phyloP scores from a whole-genome alignment of 331 rosid genomes.

The Saraca asoca region DNA sequence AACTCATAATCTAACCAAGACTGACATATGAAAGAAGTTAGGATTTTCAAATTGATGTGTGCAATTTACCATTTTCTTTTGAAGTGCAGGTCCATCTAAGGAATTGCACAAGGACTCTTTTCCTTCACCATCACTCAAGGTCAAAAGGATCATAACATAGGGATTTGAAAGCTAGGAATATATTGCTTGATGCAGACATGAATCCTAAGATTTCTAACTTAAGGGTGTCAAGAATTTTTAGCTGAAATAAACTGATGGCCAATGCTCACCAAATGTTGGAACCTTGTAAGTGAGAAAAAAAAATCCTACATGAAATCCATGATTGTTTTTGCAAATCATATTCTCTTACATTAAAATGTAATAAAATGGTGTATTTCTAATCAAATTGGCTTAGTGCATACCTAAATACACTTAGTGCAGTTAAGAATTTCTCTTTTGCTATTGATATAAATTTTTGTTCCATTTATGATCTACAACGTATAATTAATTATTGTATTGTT shows the following conservation, averaged over 20 bases:
- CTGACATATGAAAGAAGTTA: too few species aligned
- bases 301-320: too few species aligned
- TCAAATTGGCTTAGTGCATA: too few species aligned
- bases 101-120: slow-evolving; percentile 11
- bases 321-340: neutral
- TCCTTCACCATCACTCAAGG: slow-evolving; percentile 1
- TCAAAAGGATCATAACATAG: neutral
- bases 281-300: neutral
- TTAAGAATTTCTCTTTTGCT: neutral
- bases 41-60: too few species aligned
- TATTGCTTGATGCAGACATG: neutral
- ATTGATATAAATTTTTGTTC: too few species aligned
- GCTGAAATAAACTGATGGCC: neutral
- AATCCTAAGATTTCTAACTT: slow-evolving; percentile 13
- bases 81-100: neutral
- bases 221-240: slow-evolving; percentile 7
- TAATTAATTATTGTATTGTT: neutral
- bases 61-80: neutral
- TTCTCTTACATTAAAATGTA: too few species aligned
- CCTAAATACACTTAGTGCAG: too few species aligned
- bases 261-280: neutral
- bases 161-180: slow-evolving; percentile 13
- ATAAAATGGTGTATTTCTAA: too few species aligned
- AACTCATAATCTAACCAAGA: too few species aligned
- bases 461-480: neutral